Base-by-base conservation (phyloP, 2,329 filamentous ascomycete species). In the Beauveria sp. region DNA sequence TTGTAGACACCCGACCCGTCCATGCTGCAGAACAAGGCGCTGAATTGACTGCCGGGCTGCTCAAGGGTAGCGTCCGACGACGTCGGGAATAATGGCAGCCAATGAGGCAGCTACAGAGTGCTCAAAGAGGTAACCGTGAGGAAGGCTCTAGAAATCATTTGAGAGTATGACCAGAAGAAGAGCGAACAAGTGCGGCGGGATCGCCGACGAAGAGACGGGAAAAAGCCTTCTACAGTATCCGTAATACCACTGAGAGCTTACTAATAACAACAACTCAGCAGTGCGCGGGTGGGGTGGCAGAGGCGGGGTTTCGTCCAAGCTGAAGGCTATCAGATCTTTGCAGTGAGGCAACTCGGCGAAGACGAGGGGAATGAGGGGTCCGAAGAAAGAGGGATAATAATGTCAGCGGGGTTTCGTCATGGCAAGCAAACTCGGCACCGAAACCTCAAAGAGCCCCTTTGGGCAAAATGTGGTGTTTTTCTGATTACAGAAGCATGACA, bases 401-500 rank as follows among this genome's bases (percentile, higher is more conserved):
- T 4, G 18, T 18, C 16, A 51, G 26, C 5, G 24, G 26, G 6
- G 30, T 22, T 22, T 22, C 5, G 9, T 55, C 8, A 20, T 20
- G 9, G 14, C 3, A 16, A 28, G 12, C 3, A 10, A 44, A n/a
- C 53, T 37, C 54, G n/a, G 41, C 37, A 28, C 4, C 7, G 16
- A 28, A 43, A 22, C 22, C 5, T 24, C 16, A 9, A 46, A 24
- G 10, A 46, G 40, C 41, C 26, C 24, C n/a, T 16, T 50, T 28
- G 22, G 30, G 16, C 34, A 41, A 18, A 18, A n/a, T 16, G 43
- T 9, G 5, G 30, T 7, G 14, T 22, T 34, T 43, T n/a, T 10
- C 34, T 58, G 55, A 58, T 51, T 51, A 51, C 55, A 12, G 55
- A 58, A 58, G 46, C 55, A 58, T 58, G 55, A 58, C 55, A 58